Percentiles rank a stretch among this genome's conserved stretches.
Conservation (phyloP, 352 stramenopile species). For the Phytophthora pini region DNA sequence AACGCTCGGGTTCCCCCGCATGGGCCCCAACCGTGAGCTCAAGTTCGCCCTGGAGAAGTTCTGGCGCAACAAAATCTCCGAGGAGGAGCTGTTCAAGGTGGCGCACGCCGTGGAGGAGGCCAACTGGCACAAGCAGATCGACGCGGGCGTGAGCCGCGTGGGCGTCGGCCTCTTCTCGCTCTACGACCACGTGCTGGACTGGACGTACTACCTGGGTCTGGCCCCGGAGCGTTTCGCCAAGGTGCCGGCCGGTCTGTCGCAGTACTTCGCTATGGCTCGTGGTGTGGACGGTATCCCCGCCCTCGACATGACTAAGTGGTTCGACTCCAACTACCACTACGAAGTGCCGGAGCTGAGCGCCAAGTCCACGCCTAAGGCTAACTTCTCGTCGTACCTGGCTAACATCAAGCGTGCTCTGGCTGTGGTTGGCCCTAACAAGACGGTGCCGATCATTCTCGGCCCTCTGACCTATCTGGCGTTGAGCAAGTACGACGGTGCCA, state of each 20-base stretch:
- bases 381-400: slow-evolving; percentile 82
- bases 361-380: slow-evolving; percentile 70
- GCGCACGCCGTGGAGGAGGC: slow-evolving; percentile 79
- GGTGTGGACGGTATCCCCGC: slow-evolving; percentile 90
- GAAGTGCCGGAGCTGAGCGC: slow-evolving; percentile 91
- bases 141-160: slow-evolving; percentile 77
- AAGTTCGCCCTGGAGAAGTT: slow-evolving; percentile 95
- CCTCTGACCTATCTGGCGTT: slow-evolving; percentile 85
- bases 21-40: slow-evolving; percentile 93
- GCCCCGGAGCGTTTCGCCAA: slow-evolving; percentile 81
- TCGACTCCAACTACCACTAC: slow-evolving; percentile 97
- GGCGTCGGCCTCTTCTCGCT: slow-evolving; percentile 90
- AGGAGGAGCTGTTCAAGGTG: slow-evolving; percentile 83
- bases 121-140: slow-evolving; percentile 89
- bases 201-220: slow-evolving; percentile 83
- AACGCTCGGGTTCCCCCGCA: slow-evolving; percentile 92
- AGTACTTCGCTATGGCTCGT: slow-evolving; percentile 93
- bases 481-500: slow-evolving; percentile 84
- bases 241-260: slow-evolving; percentile 60
- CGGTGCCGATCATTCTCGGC: slow-evolving; percentile 82
- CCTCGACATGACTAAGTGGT: slow-evolving; percentile 96
- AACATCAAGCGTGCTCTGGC: slow-evolving; percentile 81
- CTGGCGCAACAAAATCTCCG: slow-evolving; percentile 86
- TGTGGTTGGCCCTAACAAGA: slow-evolving; percentile 83
- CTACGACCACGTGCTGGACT: slow-evolving; percentile 93